Base-by-base conservation (phyloP, 345 rosid species). In the Carallia brachiata region DNA sequence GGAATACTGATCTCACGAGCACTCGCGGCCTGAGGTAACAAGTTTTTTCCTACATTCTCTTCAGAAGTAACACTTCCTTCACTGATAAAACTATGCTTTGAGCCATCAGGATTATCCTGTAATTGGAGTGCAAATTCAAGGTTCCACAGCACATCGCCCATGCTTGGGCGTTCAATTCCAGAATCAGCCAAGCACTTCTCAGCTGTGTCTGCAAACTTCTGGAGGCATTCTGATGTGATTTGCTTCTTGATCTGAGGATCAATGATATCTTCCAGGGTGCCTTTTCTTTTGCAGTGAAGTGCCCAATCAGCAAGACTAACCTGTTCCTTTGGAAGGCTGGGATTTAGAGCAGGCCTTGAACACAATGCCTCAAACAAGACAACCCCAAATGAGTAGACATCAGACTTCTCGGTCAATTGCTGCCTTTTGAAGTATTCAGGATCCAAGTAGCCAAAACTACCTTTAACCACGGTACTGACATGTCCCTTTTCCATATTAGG, bases 261-360 rank as follows among this genome's bases (percentile, higher is more conserved):
- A 27, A 88, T 69, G 8, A 90, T 82, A 62, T 88, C 90, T 6
- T 86, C 91, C 7, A 92, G 68, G 1, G 36, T 61, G 17, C 91
- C 92, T 32, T 77, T 88, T 27, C 75, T 68, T n/a, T 81, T 80
- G 70, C 97, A 89, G 0, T 75, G 65, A 53, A 72, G 70, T 0
- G 98, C 97, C 97, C 96, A 95, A 55, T 92, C 97, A 6, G 87
- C 97, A 5, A 92, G 91, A 73, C 96, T 88, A 4, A 92, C 90
- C 76, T 95, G 97, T 60, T 89, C 93, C 53, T 85, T 85, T 0
- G 92, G 85, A 27, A 89, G 85, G 75, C 61, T 86, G 1, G 92
- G 88, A 72, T 88, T 83, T 16, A 92, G 63, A 0, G 91, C 97
- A 4, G 97, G 91, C 32, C 97, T 84, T 36, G 88, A 90, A 23